These are phyloP conservation scores for Bolboschoenoplectus hybrid DNA, from an alignment of 202 grass and related monocot species.

Conservation along the genomic window DNA sequence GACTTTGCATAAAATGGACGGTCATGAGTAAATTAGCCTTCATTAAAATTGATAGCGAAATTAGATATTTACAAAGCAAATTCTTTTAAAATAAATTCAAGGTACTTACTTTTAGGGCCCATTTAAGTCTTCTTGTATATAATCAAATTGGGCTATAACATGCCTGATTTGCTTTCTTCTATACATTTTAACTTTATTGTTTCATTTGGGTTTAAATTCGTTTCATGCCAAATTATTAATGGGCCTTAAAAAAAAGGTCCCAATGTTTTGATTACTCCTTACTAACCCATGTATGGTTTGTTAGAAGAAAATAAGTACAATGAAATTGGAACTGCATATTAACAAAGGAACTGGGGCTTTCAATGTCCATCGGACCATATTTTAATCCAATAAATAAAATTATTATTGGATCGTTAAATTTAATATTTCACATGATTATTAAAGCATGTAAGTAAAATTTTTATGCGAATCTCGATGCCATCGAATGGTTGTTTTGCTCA, in stretches of 20 bases:
- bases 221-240: not conserved
- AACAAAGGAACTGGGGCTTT: too few relatives aligned
- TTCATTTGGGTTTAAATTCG: not conserved
- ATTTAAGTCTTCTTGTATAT: not conserved
- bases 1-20: not conserved
- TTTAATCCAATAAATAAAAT: too few relatives aligned
- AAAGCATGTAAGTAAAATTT: too few relatives aligned
- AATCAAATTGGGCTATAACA: conserved; percentile 6
- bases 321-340: not conserved
- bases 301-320: not conserved
- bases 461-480: too few relatives aligned
- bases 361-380: too few relatives aligned
- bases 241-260: not conserved
- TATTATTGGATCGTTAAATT: too few relatives aligned
- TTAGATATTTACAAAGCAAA: not conserved
- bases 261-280: not conserved
- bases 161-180: not conserved
- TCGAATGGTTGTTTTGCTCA: too few relatives aligned
- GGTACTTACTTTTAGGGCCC: not conserved
- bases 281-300: not conserved
- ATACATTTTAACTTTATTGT: not conserved
- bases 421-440: too few relatives aligned
- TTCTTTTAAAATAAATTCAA: not conserved
- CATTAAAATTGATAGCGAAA: not conserved
- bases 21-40: not conserved